Percentiles rank a stretch among this genome's conserved stretches.
Evolutionary conservation across 768 basidiomycete species (phyloP).

Genomic region (Hypholoma fasciculare): DNA sequence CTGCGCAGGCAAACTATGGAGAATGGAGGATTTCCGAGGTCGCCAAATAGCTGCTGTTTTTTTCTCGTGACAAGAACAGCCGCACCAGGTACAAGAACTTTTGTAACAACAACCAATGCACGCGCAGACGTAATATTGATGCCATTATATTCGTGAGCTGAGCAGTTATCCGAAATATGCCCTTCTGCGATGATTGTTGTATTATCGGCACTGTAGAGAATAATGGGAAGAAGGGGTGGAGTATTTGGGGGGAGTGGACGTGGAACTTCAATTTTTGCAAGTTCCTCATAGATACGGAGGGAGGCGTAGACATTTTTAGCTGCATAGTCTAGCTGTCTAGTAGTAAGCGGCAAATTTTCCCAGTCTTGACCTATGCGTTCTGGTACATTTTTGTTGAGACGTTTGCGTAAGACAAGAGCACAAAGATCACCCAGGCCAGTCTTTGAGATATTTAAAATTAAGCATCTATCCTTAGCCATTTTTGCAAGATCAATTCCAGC

Average conservation of each 20-base stretch:
- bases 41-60: slow-evolving; percentile 5
- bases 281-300: slow-evolving; percentile 18
- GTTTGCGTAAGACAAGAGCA: slow-evolving; percentile 21
- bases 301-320: slow-evolving; percentile 15
- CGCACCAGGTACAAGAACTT: slow-evolving; percentile 15
- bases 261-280: slow-evolving; percentile 17
- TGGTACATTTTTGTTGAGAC: slow-evolving; percentile 16
- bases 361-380: slow-evolving; percentile 13
- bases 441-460: background rate
- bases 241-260: slow-evolving; percentile 5
- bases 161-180: background rate
- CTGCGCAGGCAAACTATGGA: slow-evolving; percentile 10
- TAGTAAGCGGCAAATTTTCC: slow-evolving; percentile 13
- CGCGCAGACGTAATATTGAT: slow-evolving; percentile 6
- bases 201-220: slow-evolving; percentile 15
- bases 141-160: background rate
- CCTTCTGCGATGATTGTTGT: slow-evolving; percentile 10
- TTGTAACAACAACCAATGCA: slow-evolving; percentile 6
- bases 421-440: slow-evolving; percentile 28
- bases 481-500: slow-evolving; percentile 28
- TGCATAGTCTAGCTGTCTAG: slow-evolving; percentile 12
- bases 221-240: slow-evolving; percentile 1
- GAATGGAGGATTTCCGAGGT: slow-evolving; percentile 17
- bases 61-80: slow-evolving; percentile 16
- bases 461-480: slow-evolving; percentile 12